Evolutionary conservation across 2,329 filamentous ascomycete genomes (phyloP).

Genomic region (Clarireedia sp.): DNA sequence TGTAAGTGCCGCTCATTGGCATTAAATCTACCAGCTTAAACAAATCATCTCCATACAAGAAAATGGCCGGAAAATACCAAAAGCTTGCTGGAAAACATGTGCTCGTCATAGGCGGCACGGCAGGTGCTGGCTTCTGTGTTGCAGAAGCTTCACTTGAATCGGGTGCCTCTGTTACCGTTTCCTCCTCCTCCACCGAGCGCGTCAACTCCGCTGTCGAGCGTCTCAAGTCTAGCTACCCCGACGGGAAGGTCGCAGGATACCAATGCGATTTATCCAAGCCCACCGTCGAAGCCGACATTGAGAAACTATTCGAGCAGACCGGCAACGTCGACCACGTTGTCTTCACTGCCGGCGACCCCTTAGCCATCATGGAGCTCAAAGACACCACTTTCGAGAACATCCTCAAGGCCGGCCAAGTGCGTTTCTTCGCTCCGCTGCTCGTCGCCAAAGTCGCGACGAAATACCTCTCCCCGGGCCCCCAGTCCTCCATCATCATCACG

Average conservation of each 20-base stretch:
- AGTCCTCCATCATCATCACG: conserved; percentile 18
- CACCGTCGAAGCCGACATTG: conserved; percentile 31
- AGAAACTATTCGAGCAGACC: conserved; percentile 32
- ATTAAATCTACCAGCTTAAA: not conserved
- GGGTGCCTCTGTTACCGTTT: conserved; percentile 20
- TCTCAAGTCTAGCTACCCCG: conserved; percentile 14
- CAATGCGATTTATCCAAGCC: conserved; percentile 20
- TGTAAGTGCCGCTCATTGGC: too few species aligned
- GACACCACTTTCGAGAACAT: conserved; percentile 17
- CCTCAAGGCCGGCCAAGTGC: conserved; percentile 15
- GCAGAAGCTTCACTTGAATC: conserved; percentile 23
- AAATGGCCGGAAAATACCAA: conserved; percentile 20
- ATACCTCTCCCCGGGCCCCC: conserved; percentile 15
- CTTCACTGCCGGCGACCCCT: conserved; percentile 21
- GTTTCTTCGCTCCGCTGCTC: conserved; percentile 22
- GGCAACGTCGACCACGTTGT: conserved; percentile 23
- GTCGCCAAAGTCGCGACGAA: conserved; percentile 20
- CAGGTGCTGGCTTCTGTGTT: conserved; percentile 24
- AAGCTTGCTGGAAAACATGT: conserved; percentile 24
- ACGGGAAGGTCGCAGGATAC: conserved; percentile 11
- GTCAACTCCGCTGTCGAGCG: conserved; percentile 9
- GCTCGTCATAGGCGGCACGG: conserved; percentile 24
- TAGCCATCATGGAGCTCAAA: conserved; percentile 5
- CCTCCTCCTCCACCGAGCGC: conserved; percentile 13
- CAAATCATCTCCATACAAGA: not conserved